Percentiles rank a stretch among this genome's conserved stretches.
These are phyloP conservation scores for Emydomyces testavorans DNA, from an alignment of 2,329 filamentous ascomycete genomes.

Conservation along the genomic window DNA sequence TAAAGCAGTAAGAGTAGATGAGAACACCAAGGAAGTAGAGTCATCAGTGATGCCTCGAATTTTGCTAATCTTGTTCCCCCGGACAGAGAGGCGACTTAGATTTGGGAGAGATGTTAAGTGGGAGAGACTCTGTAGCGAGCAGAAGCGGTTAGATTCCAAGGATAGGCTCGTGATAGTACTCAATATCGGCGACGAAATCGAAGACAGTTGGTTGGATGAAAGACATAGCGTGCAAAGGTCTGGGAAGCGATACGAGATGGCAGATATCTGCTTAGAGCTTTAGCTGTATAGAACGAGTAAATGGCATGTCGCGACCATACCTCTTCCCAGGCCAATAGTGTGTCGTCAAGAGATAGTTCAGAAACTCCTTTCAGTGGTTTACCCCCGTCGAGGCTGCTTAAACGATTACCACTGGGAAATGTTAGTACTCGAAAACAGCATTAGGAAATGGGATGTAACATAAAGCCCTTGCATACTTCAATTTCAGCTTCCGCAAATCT, in stretches of 20 bases:
- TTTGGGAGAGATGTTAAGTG: conserved; percentile 43
- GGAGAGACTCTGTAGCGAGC: conserved; percentile 31
- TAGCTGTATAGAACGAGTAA: neutral
- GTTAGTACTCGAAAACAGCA: conserved; percentile 10
- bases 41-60: conserved; percentile 23
- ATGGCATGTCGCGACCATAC: conserved; percentile 27
- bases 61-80: conserved; percentile 58
- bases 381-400: conserved; percentile 34
- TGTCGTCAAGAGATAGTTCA: conserved; percentile 57
- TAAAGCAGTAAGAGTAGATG: conserved; percentile 48
- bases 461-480: conserved; percentile 49
- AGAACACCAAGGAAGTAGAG: conserved; percentile 39
- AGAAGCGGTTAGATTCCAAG: conserved; percentile 40
- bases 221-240: conserved; percentile 26
- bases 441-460: conserved; percentile 2
- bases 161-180: conserved; percentile 35
- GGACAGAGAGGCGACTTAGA: conserved; percentile 48
- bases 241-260: conserved; percentile 27
- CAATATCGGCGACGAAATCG: conserved; percentile 23
- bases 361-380: conserved; percentile 42
- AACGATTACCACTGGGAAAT: conserved; percentile 56
- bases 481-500: conserved; percentile 53
- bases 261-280: conserved; percentile 24
- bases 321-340: conserved; percentile 54
- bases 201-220: conserved; percentile 30